phyloP scores from a whole-genome alignment of 2,329 filamentous ascomycete species.

The Aspergillus fijiensis region DNA sequence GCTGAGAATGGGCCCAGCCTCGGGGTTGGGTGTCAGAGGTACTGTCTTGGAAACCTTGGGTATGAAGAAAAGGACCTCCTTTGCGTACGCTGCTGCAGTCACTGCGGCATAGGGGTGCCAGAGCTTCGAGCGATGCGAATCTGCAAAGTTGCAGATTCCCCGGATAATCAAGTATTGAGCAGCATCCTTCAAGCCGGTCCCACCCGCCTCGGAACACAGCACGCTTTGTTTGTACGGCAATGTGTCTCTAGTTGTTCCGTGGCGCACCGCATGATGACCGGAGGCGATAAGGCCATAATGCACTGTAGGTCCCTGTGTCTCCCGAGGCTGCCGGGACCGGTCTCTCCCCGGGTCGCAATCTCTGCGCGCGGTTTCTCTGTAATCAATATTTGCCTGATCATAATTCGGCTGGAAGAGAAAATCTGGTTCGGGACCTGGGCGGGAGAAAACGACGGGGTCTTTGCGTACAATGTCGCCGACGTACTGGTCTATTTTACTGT shows the following conservation, averaged over 20 bases:
- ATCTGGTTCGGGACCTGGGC: conserved; percentile 19
- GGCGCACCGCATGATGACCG: conserved; percentile 6
- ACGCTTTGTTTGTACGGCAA: conserved; percentile 11
- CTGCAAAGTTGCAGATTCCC: conserved; percentile 23
- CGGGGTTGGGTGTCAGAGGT: conserved; percentile 14
- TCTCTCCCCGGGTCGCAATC: conserved; percentile 10
- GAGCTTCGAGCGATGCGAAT: conserved; percentile 19
- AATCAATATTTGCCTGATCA: conserved; percentile 18
- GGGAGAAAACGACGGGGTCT: conserved; percentile 16
- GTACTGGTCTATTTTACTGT: not conserved
- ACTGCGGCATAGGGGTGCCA: conserved; percentile 24
- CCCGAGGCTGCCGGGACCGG: conserved; percentile 3
- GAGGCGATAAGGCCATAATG: conserved; percentile 23
- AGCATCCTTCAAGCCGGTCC: conserved; percentile 12
- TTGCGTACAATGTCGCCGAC: conserved; percentile 20
- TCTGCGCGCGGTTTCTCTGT: conserved; percentile 9
- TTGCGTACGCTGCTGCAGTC: conserved; percentile 20
- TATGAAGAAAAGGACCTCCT: conserved; percentile 11
- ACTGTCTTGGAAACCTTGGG: conserved; percentile 13
- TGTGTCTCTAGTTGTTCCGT: conserved; percentile 16
- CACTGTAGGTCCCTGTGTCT: conserved; percentile 15
- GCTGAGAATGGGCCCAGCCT: conserved; percentile 19
- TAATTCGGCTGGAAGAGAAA: conserved; percentile 25
- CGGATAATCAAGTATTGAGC: conserved; percentile 21
- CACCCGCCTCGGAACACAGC: conserved; percentile 21